Percentiles rank a stretch among this genome's conserved stretches.
Conservation (phyloP, 176 grass and related monocot species). For the Lolium multiflorum region DNA sequence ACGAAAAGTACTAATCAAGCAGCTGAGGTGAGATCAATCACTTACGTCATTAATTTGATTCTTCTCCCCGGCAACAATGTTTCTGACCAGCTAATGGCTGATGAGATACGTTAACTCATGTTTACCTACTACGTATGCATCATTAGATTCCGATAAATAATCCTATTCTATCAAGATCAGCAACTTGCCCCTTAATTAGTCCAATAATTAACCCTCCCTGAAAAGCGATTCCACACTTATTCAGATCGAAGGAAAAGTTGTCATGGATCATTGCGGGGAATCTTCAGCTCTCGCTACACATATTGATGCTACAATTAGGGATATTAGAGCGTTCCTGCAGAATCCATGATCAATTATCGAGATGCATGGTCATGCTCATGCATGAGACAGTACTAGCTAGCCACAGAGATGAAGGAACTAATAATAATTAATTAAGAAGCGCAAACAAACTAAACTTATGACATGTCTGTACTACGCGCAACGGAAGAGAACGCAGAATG, state of each 20-base stretch:
- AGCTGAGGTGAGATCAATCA: background rate
- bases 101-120: constrained; percentile 3
- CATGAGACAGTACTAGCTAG: background rate
- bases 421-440: constrained; percentile 32
- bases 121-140: constrained; percentile 33
- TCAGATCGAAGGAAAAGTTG: constrained; percentile 28
- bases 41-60: constrained; percentile 7
- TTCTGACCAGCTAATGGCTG: constrained; percentile 14
- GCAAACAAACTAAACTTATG: background rate
- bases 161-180: background rate
- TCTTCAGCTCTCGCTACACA: background rate
- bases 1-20: background rate
- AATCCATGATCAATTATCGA: constrained; percentile 1
- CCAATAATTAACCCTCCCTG: constrained; percentile 4
- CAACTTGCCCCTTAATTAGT: constrained; percentile 35
- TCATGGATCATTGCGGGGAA: constrained; percentile 39
- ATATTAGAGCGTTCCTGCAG: background rate
- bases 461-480: constrained; percentile 27
- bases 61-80: background rate
- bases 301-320: background rate
- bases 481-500: constrained; percentile 40
- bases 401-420: background rate
- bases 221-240: constrained; percentile 3
- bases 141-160: constrained; percentile 24
- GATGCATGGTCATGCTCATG: background rate